phyloP scores from a whole-genome alignment of 2,329 filamentous ascomycete genomes.

The Diaporthe sp. region DNA sequence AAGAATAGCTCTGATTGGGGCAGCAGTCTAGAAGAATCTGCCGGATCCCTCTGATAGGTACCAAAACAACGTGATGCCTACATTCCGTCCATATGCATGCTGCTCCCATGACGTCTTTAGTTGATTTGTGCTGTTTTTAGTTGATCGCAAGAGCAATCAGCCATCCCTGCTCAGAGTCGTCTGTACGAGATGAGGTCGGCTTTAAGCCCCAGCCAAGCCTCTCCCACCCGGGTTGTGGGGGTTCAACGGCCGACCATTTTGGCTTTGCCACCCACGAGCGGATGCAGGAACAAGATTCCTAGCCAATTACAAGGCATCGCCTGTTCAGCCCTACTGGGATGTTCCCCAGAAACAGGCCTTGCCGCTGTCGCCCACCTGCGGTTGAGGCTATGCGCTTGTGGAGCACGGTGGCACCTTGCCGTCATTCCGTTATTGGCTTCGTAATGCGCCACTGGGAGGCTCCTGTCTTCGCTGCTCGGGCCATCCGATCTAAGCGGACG shows the following conservation, averaged over 20 bases:
- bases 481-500: neutral
- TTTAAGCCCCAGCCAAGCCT: constrained; percentile 26
- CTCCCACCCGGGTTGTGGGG: constrained; percentile 31
- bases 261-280: neutral
- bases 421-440: constrained; percentile 5
- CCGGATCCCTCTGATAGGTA: neutral
- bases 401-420: neutral
- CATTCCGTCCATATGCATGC: neutral
- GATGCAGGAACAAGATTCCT: constrained; percentile 6
- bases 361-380: neutral
- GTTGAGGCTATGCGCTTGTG: constrained; percentile 23
- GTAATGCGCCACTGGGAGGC: constrained; percentile 9
- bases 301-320: neutral
- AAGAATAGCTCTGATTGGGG: neutral
- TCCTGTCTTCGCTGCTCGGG: constrained; percentile 2
- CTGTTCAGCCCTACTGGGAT: constrained; percentile 17
- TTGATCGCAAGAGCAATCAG: neutral
- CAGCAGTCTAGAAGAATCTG: neutral
- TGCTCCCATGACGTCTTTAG: neutral
- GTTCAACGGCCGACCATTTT: neutral
- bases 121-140: neutral
- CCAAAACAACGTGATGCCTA: neutral
- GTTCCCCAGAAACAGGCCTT: neutral
- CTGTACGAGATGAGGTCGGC: constrained; percentile 15
- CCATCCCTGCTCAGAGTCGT: neutral